phyloP scores from a whole-genome alignment of 495 filamentous ascomycete genomes.

The Penicillium longicatenatum region DNA sequence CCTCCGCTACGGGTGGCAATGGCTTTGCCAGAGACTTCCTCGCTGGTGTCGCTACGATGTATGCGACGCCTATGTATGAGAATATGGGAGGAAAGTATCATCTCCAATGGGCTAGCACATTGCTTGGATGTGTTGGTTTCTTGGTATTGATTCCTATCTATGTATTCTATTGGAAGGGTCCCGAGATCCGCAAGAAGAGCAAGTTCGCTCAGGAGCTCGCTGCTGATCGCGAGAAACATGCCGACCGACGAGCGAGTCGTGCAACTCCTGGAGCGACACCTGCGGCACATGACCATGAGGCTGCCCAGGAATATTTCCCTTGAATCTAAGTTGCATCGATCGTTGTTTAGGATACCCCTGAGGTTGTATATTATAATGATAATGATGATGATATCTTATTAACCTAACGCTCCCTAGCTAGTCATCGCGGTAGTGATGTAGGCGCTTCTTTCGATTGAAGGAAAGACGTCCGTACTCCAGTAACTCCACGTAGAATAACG shows the following conservation, averaged over 20 bases:
- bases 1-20: slow-evolving; percentile 76
- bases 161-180: slow-evolving; percentile 53
- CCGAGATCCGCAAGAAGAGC: slow-evolving; percentile 44
- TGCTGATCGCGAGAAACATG: slow-evolving; percentile 23
- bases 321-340: not conserved
- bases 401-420: no score
- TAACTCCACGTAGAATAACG: no score
- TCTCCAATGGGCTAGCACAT: slow-evolving; percentile 46
- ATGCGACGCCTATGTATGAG: slow-evolving; percentile 43
- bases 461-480: no score
- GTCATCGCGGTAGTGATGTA: no score
- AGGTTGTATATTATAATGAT: not conserved
- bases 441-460: no score
- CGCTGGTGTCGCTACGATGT: slow-evolving; percentile 49
- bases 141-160: slow-evolving; percentile 50
- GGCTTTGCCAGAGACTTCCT: slow-evolving; percentile 53
- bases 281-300: not conserved
- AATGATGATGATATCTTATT: no score
- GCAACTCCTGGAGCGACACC: not conserved
- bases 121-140: slow-evolving; percentile 45
- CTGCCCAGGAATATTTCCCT: slow-evolving; percentile 1
- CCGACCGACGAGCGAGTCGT: slow-evolving; percentile 10
- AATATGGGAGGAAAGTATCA: slow-evolving; percentile 34
- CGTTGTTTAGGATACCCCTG: not conserved
- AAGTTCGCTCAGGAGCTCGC: slow-evolving; percentile 45